phyloP scores from a whole-genome alignment of 2,329 filamentous ascomycete species.

The Hypoxylon sp. region DNA sequence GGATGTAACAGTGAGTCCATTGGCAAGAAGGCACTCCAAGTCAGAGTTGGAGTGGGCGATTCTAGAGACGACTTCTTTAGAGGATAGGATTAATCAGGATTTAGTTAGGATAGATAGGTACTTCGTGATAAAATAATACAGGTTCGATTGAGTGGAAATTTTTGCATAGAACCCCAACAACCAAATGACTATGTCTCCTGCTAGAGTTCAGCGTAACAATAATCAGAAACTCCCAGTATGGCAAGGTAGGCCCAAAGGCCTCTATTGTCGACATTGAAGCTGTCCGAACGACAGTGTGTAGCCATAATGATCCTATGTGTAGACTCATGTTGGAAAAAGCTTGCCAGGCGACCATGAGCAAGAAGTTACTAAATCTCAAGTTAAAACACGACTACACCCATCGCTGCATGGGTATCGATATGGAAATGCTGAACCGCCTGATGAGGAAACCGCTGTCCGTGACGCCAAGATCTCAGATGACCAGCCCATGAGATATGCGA shows the following conservation, averaged over 20 bases:
- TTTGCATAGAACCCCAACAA: background rate
- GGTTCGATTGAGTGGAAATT: background rate
- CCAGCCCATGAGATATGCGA: background rate
- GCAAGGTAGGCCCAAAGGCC: too few relatives aligned
- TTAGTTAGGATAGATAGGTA: too few relatives aligned
- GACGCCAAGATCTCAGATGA: conserved; percentile 1
- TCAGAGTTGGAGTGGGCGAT: too few relatives aligned
- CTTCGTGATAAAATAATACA: background rate
- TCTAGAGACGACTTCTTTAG: too few relatives aligned
- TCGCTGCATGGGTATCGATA: conserved; percentile 1
- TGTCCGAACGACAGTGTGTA: too few relatives aligned
- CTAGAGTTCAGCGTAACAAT: too few relatives aligned
- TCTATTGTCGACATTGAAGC: too few relatives aligned
- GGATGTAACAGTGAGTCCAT: too few relatives aligned
- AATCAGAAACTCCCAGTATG: too few relatives aligned
- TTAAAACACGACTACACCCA: background rate
- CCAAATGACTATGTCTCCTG: background rate
- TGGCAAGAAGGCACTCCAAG: too few relatives aligned
- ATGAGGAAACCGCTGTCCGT: conserved; percentile 11
- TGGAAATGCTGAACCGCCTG: conserved; percentile 8
- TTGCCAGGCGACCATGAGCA: conserved; percentile 7
- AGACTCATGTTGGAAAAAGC: conserved; percentile 4
- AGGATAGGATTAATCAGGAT: too few relatives aligned
- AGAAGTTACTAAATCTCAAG: background rate
- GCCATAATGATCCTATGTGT: background rate